Percentiles rank a stretch among this genome's conserved stretches.
Evolutionary conservation across 495 filamentous ascomycete genomes (phyloP).

Genomic region (Lepidopterella palustris): DNA sequence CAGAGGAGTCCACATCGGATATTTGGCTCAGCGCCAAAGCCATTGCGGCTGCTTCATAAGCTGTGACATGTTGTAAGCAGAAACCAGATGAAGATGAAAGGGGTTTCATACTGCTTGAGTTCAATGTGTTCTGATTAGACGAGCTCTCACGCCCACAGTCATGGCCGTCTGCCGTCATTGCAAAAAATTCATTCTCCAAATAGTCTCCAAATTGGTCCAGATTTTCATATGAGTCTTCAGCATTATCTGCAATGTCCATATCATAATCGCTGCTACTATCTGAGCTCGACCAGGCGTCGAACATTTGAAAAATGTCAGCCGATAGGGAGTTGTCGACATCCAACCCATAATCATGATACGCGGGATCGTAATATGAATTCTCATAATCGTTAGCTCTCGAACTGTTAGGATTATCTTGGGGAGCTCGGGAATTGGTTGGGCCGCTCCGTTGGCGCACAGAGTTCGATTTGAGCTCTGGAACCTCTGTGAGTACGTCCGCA

Average conservation of each 20-base stretch:
- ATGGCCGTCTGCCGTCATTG: background rate
- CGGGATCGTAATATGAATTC: background rate
- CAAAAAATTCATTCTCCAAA: background rate
- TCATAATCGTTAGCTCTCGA: background rate
- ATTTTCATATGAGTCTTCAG: conserved; percentile 14
- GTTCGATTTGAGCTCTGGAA: background rate
- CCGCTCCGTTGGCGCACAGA: background rate
- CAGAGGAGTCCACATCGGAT: background rate
- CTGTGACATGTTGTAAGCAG: conserved; percentile 1
- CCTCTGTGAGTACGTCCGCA: background rate
- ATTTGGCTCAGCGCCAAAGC: background rate
- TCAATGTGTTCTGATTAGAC: background rate
- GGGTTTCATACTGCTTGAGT: conserved; percentile 30
- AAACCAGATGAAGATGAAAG: conserved; percentile 30
- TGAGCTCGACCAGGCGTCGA: background rate
- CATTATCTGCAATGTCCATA: conserved; percentile 18
- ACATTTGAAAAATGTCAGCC: background rate
- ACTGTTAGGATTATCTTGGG: background rate
- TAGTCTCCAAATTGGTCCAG: background rate
- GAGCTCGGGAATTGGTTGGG: background rate
- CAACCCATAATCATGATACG: background rate
- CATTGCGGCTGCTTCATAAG: background rate
- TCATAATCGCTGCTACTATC: conserved; percentile 8
- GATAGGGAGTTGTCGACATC: background rate
- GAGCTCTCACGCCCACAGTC: background rate